Evolutionary conservation across 108 stramenopile genomes (phyloP), one percentile per base, ranked within the genome.

Genomic region (Cyclotella sp.): DNA sequence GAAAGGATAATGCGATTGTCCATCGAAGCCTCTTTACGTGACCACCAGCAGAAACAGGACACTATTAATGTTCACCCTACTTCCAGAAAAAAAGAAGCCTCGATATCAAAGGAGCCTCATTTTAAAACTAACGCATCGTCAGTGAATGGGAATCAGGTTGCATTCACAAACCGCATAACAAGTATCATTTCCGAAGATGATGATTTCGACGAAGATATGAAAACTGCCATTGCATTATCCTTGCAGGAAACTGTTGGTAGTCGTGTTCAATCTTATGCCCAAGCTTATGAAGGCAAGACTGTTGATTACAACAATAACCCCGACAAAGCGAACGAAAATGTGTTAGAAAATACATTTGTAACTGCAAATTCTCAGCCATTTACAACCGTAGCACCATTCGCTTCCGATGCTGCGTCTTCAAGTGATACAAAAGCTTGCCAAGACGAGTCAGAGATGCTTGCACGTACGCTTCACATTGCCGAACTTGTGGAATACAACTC

Each of bases 381-480:
- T 39, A 6, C 3, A 40, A 12, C 3, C 12, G n/a, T 68, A 49
- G 29, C 26, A 39, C 14, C 49, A 51, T 53, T 19, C 3, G 18
- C 47, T 16, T n/a, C 16, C 9, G 49, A 27, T 15, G 49, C 34
- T 6, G 49, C 51, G 13, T 7, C 51, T 30, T 2, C 46, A 13
- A 19, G 34, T 34, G 34, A 21, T 16, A 27, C 28, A 51, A 40
- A 57, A 24, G 21, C 54, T 0, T 42, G 11, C 24, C 1, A 45
- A 26, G 73, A 76, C 24, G 87, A 88, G 64, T 47, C 59, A 16
- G 87, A 81, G 28, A 72, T 68, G 46, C 88, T 91, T 54, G 85
- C 78, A 47, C 59, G 52, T 11, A 85, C 84, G 7, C 63, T 91
- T 0, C 75, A 82, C 3, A 77, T 89, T 46, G 88, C 88, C 29